A percentile compares a stretch with the other conserved stretches of the same genome.
Evolutionary conservation across 768 basidiomycete species (phyloP).

Genomic region (Lentinula detonsa): DNA sequence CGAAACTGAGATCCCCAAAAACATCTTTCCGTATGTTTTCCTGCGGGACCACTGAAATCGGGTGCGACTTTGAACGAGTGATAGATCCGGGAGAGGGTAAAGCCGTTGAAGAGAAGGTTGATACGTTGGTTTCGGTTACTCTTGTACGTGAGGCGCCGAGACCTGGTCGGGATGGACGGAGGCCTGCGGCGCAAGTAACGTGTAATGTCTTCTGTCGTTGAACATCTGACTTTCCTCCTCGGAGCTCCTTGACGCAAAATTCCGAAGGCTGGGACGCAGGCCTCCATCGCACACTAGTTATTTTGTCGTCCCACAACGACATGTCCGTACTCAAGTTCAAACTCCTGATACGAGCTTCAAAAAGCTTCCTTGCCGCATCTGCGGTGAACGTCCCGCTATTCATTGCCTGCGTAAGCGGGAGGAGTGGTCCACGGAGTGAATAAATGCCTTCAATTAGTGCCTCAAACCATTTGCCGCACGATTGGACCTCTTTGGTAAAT

Average conservation of each 20-base stretch:
- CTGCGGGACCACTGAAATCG: background rate
- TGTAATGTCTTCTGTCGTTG: background rate
- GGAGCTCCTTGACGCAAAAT: background rate
- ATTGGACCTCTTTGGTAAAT: conserved; percentile 1
- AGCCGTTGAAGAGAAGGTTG: background rate
- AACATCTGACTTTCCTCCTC: background rate
- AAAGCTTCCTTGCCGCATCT: conserved; percentile 41
- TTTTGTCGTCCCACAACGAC: background rate
- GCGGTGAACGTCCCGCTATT: conserved; percentile 39
- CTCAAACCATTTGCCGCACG: background rate
- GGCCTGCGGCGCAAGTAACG: background rate
- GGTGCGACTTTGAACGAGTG: background rate
- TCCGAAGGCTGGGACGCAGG: background rate
- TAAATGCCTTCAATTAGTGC: background rate
- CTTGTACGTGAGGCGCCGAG: background rate
- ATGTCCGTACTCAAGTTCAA: background rate
- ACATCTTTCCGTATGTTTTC: background rate
- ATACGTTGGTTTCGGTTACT: background rate
- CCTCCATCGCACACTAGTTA: background rate
- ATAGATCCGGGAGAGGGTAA: background rate
- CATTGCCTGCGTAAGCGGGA: conserved; percentile 43
- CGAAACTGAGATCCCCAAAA: conserved; percentile 4
- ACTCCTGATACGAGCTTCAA: conserved; percentile 28
- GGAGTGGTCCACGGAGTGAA: conserved; percentile 33
- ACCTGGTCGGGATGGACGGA: background rate